These are phyloP conservation scores for Blastocystis sp. DNA, from an alignment of 352 stramenopile species.

Conservation along the genomic window DNA sequence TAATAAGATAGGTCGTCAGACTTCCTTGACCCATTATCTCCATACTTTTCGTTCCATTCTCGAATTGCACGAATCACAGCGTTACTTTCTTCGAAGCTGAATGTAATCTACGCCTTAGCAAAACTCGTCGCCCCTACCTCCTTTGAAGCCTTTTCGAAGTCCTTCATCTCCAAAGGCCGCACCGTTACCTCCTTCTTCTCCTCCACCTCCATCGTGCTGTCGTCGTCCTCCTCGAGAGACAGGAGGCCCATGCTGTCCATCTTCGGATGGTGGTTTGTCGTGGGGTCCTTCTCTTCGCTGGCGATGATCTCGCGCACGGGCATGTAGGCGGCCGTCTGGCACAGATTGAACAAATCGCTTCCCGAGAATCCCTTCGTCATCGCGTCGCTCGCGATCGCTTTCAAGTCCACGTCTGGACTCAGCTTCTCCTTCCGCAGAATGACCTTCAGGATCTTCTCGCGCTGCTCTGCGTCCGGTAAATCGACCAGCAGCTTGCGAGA, in stretches of 20 bases:
- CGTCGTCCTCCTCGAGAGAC: conserved; percentile 22
- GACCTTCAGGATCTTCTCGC: conserved; percentile 71
- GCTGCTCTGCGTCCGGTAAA: conserved; percentile 74
- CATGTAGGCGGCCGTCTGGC: conserved; percentile 62
- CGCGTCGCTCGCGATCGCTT: conserved; percentile 68
- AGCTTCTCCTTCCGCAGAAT: conserved; percentile 76
- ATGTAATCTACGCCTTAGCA: conserved; percentile 70
- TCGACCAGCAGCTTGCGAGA: conserved; percentile 79
- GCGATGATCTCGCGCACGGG: conserved; percentile 72
- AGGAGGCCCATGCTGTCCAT: conserved; percentile 62
- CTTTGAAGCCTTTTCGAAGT: conserved; percentile 65
- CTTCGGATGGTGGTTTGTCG: conserved; percentile 70
- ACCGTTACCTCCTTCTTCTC: conserved; percentile 63
- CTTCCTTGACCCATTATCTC: conserved; percentile 68
- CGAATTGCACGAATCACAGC: conserved; percentile 73
- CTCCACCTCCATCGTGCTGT: conserved; percentile 51
- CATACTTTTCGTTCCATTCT: conserved; percentile 83
- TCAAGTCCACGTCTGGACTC: conserved; percentile 72
- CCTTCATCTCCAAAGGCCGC: conserved; percentile 62
- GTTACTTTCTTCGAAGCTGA: conserved; percentile 77
- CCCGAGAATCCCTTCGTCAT: conserved; percentile 77
- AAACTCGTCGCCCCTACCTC: conserved; percentile 50
- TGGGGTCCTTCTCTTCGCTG: conserved; percentile 77
- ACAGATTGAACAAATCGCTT: conserved; percentile 79
- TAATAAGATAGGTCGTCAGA: conserved; percentile 53